Evolutionary conservation across 1,284 basidiomycete genomes (phyloP).

Genomic region (Fomitopsis betulina): DNA sequence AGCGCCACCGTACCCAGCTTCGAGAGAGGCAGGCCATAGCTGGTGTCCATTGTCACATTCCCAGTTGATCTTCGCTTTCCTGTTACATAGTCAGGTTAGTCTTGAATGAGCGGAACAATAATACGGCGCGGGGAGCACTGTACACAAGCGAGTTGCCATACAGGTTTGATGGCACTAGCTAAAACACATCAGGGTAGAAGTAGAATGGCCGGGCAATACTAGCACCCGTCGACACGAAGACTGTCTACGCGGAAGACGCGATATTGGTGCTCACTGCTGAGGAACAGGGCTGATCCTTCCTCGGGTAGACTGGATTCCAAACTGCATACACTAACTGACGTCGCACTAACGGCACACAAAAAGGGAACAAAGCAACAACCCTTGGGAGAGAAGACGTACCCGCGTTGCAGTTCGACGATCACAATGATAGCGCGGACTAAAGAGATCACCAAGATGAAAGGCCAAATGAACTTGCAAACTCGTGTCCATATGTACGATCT

Average conservation of each 20-base stretch:
- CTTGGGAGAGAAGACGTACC: slow-evolving; percentile 37
- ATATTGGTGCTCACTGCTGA: neutral
- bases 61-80: slow-evolving; percentile 70
- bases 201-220: too few relatives aligned
- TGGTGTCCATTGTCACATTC: slow-evolving; percentile 74
- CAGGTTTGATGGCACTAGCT: too few relatives aligned
- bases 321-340: neutral
- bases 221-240: too few relatives aligned
- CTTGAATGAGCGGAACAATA: slow-evolving; percentile 15
- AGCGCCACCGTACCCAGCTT: slow-evolving; percentile 36
- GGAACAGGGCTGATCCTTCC: too few relatives aligned
- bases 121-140: slow-evolving; percentile 2
- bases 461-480: slow-evolving; percentile 69
- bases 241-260: neutral
- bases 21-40: slow-evolving; percentile 53
- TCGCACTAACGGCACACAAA: neutral
- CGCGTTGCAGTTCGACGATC: slow-evolving; percentile 68
- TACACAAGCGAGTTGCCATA: slow-evolving; percentile 7
- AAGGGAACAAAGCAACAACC: slow-evolving; percentile 6
- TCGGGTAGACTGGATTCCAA: too few relatives aligned
- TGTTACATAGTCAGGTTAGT: slow-evolving; percentile 23
- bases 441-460: slow-evolving; percentile 62
- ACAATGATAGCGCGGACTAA: slow-evolving; percentile 69
- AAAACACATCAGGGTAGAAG: neutral
- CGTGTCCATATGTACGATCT: slow-evolving; percentile 71